Evolutionary conservation across 2,329 filamentous ascomycete genomes (phyloP), one percentile per base, ranked within the genome.

Genomic region (Beauveria scarabaeidicola): DNA sequence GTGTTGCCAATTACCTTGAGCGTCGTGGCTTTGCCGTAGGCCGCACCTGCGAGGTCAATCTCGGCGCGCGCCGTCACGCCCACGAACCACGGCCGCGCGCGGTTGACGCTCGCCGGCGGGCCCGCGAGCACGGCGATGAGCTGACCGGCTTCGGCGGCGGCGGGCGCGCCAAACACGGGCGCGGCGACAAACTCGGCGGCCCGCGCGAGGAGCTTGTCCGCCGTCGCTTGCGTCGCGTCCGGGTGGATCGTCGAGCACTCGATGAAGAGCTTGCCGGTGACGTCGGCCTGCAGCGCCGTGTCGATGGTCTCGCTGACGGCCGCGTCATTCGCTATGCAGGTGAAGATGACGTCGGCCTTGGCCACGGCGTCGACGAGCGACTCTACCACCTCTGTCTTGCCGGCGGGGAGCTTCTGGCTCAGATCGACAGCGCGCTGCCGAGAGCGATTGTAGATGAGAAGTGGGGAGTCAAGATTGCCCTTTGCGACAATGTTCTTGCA

Each of bases 231-330:
- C 1, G 89, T 89, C 4, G 89, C 91, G 59, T 92, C 87, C 0
- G 92, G 91, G 71, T 94, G 89, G 40, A 96, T 83, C 27, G 91
- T 96, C 3, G 90, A 94, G 78, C 88, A 92, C 69, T 96, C 91
- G 36, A 96, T 81, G 65, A 96, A 86, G 17, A 94, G 77, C 75
- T 96, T 96, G 62, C 84, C 85, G 29, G 78, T 78, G 19, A 89
- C 74, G 60, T 84, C 75, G 29, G 51, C 59, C 19, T 74, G 69
- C 3, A 90, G 74, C 32, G 87, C 81, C 3, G 78, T 70, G 46
- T 79, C 72, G 61, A 90, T 80, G 21, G 84, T 83, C 5, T 80
- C 75, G 60, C 84, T 80, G 47, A 95, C 84, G 5, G 89, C 88
- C 3, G 81, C 77, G 70, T 96, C 91, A 69, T 94, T 88, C 64